These are phyloP conservation scores for Bocquillonia castaneifolia DNA, from an alignment of 441 rosid species.

Conservation along the genomic window DNA sequence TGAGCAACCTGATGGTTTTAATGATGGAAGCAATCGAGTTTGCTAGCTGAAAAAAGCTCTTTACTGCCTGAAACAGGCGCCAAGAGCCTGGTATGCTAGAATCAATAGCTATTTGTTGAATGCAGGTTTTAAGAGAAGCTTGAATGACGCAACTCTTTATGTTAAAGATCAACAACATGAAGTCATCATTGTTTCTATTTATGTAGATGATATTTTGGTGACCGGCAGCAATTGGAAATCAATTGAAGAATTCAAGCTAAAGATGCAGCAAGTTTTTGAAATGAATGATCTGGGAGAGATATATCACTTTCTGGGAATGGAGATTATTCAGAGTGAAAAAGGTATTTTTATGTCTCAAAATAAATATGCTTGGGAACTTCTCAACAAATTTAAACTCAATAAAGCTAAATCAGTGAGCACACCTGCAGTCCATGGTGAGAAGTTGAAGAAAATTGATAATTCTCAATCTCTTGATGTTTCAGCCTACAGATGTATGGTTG, in stretches of 20 bases:
- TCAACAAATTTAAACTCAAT: neutral
- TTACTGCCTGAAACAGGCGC: neutral
- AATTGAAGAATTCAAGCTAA: neutral
- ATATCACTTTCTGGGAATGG: neutral
- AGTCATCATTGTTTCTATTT: neutral
- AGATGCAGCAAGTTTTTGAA: neutral
- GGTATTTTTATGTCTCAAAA: constrained; percentile 8
- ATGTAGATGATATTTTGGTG: neutral
- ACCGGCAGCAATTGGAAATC: neutral
- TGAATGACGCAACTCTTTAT: neutral
- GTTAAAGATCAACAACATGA: neutral
- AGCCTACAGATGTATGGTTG: neutral
- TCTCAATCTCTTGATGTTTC: neutral
- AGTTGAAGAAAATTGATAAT: neutral
- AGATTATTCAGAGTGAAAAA: neutral
- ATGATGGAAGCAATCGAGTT: neutral
- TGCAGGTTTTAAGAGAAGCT: neutral
- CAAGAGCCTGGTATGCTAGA: neutral
- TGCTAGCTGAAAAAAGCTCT: neutral
- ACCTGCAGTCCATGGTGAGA: neutral
- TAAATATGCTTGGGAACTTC: neutral
- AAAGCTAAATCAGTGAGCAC: neutral
- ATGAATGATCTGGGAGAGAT: neutral
- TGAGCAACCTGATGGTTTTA: neutral
- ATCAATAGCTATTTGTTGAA: neutral